Conservation (phyloP, 2,329 filamentous ascomycete species). For the Phaeosphaeriaceae sp. region DNA sequence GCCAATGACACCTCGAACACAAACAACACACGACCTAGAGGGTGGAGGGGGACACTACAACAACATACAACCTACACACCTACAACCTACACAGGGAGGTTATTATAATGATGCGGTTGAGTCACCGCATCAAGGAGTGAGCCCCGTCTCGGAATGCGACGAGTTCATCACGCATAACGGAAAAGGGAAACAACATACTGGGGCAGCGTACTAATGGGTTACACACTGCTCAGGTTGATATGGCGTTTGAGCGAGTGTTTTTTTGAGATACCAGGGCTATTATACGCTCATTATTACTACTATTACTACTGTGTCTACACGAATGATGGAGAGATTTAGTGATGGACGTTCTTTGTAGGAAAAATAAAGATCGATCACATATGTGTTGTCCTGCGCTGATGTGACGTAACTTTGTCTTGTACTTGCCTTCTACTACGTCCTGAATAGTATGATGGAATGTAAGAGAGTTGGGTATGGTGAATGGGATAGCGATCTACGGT, state of each 20-base stretch:
- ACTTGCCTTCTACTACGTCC: too few relatives aligned
- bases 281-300: constrained; percentile 17
- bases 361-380: too few relatives aligned
- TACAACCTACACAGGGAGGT: constrained; percentile 13
- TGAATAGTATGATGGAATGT: too few relatives aligned
- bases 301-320: neutral
- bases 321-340: neutral
- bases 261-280: constrained; percentile 25
- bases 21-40: constrained; percentile 39
- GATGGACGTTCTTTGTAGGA: too few relatives aligned
- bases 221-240: neutral
- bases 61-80: constrained; percentile 12
- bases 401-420: too few relatives aligned
- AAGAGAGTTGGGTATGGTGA: too few relatives aligned
- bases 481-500: too few relatives aligned
- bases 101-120: constrained; percentile 16
- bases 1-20: constrained; percentile 44
- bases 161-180: constrained; percentile 23
- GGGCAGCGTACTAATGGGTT: constrained; percentile 18
- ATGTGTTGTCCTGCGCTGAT: too few relatives aligned
- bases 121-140: constrained; percentile 20
- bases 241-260: constrained; percentile 24
- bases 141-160: constrained; percentile 27
- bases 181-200: constrained; percentile 26
- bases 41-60: constrained; percentile 15